These are phyloP conservation scores for Penicillium sp. DNA, from an alignment of 2,329 filamentous ascomycete species.

Conservation along the genomic window DNA sequence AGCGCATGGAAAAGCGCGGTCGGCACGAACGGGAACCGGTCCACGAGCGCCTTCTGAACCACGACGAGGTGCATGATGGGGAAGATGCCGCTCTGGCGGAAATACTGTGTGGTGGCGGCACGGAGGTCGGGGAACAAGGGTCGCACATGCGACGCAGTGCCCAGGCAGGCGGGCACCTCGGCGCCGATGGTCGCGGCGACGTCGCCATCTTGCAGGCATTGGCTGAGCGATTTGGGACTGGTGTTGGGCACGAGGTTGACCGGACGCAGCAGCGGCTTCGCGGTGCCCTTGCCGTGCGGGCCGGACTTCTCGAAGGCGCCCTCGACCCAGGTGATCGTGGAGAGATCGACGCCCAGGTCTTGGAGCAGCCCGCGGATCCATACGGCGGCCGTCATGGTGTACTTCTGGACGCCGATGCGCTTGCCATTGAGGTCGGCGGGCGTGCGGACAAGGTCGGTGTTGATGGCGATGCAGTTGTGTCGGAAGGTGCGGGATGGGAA, in stretches of 20 bases:
- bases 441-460: slow-evolving; percentile 28
- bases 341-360: slow-evolving; percentile 34
- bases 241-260: slow-evolving; percentile 2
- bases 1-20: slow-evolving; percentile 2
- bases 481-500: too few species aligned
- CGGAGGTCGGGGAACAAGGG: too few species aligned
- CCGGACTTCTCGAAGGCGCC: slow-evolving; percentile 32
- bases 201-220: slow-evolving; percentile 37
- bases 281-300: slow-evolving; percentile 29
- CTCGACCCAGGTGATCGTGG: slow-evolving; percentile 33
- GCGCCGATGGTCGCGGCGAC: slow-evolving; percentile 41
- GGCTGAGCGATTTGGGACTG: slow-evolving; percentile 30
- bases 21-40: slow-evolving; percentile 3
- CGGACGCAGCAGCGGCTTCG: slow-evolving; percentile 22
- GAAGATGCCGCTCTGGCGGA: too few species aligned
- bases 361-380: slow-evolving; percentile 36
- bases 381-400: slow-evolving; percentile 42
- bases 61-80: too few species aligned
- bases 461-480: too few species aligned
- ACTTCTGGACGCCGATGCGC: slow-evolving; percentile 36
- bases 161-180: slow-evolving; percentile 32
- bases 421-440: slow-evolving; percentile 36
- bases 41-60: neutral
- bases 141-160: slow-evolving; percentile 25
- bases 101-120: too few species aligned